These are phyloP conservation scores for Phycomyces blakesleeanus DNA, from an alignment of 192 early-diverging fungal species.

Conservation along the genomic window DNA sequence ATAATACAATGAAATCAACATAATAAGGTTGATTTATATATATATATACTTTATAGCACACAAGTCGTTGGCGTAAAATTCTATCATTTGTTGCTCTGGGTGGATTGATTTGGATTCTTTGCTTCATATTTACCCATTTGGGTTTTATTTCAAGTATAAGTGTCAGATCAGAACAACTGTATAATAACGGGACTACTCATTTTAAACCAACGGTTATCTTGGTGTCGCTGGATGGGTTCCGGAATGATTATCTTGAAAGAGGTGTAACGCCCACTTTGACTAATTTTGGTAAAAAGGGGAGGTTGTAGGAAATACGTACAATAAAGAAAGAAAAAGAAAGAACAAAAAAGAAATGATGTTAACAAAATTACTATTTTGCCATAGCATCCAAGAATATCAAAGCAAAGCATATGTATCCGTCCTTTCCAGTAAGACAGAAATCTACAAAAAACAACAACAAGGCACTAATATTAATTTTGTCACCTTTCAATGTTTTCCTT, in stretches of 20 bases:
- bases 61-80: background rate
- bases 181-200: constrained; percentile 60
- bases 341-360: too few relatives aligned
- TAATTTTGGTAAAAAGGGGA: constrained; percentile 51
- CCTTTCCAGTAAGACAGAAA: constrained; percentile 55
- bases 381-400: constrained; percentile 44
- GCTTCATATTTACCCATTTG: background rate
- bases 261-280: constrained; percentile 65
- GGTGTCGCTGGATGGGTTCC: constrained; percentile 86
- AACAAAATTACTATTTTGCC: background rate
- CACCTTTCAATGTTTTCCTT: background rate
- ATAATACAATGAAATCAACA: too few relatives aligned
- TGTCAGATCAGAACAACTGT: too few relatives aligned
- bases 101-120: background rate
- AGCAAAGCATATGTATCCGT: constrained; percentile 63
- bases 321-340: too few relatives aligned
- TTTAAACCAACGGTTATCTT: constrained; percentile 71
- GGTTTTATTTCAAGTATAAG: too few relatives aligned
- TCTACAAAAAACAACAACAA: background rate
- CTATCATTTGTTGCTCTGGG: background rate
- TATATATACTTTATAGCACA: too few relatives aligned
- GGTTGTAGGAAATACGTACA: too few relatives aligned
- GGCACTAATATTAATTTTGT: background rate
- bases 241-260: constrained; percentile 77
- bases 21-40: too few relatives aligned